Conservation (phyloP, 2,329 filamentous ascomycete species). For the Colletotrichum navitas region DNA sequence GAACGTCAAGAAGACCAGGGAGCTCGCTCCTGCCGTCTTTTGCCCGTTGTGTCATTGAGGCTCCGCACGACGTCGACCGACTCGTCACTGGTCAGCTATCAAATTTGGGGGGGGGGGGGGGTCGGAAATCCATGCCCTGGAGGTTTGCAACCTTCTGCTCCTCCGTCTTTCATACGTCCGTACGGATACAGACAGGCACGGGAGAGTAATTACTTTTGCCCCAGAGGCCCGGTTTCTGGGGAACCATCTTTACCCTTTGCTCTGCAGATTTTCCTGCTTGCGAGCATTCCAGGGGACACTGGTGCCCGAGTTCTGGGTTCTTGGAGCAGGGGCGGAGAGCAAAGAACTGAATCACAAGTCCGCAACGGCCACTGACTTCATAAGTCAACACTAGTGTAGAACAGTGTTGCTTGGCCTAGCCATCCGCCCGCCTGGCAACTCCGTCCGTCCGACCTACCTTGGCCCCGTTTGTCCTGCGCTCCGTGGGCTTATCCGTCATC, state of each 20-base stretch:
- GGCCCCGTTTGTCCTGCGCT: background rate
- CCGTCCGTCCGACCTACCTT: background rate
- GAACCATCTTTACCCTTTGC: conserved; percentile 25
- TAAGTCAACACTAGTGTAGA: background rate
- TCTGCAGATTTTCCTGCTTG: conserved; percentile 1
- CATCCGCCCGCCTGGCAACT: background rate
- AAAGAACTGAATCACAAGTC: background rate
- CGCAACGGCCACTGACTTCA: conserved; percentile 15
- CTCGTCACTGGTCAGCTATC: conserved; percentile 1
- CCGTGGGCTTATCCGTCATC: conserved; percentile 7
- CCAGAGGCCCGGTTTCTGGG: conserved; percentile 35
- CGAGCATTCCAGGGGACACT: background rate
- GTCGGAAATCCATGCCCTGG: conserved; percentile 3
- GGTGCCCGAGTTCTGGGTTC: background rate
- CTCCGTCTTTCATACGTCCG: background rate
- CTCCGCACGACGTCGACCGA: conserved; percentile 12
- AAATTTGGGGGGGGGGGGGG: background rate
- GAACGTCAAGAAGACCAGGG: conserved; percentile 2
- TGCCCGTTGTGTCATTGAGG: conserved; percentile 1
- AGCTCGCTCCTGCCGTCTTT: background rate
- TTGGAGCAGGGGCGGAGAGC: background rate
- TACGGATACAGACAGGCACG: background rate
- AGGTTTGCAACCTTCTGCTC: background rate
- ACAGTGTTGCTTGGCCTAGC: background rate
- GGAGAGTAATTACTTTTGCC: conserved; percentile 10